Evolutionary conservation across 257 asterid genomes (phyloP), one percentile per base, ranked within the genome.

Genomic region (Petunia axillaris): DNA sequence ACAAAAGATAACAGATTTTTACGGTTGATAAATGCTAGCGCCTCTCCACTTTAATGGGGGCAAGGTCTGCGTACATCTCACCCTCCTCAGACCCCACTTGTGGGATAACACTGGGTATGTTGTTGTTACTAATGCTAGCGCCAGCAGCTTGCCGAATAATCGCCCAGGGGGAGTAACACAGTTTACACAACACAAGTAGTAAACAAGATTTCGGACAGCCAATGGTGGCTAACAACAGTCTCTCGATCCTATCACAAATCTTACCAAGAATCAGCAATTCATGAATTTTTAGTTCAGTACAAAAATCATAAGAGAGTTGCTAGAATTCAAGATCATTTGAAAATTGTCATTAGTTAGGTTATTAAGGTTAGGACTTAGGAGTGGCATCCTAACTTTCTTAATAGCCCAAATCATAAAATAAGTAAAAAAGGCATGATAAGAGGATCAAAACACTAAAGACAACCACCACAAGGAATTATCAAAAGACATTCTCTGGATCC

Each of bases 311-410:
- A 4, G 48, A 35, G 59, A 35, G 60, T 35, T 10, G 44, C 35
- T 50, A 0, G 2, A 35, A 67, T 1, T 41, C 15, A 67, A 67
- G 75, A 67, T 41, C 35, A 25, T 25, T 25, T 25, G 11, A 41
- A 41, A 66, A 67, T 40, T 41, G 38, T 3, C 73, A 67, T 41
- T 67, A 66, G 75, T 67, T 67, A 41, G 73, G 52, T 65, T 65
- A 39, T 65, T 13, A 3, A 40, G 6, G 74, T 25, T 25, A 63
- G 74, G 25, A 25, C 25, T 25, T 43, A 4, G 53, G 74, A 40
- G 4, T 1, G 13, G 52, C 1, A 1, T 65, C 74, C 37, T 15
- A 65, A 65, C 16, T 65, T 14, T 14, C 73, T 65, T 39, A 6
- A 43, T n/a, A 67, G 75, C 4, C 55, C 7, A 8, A 67, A 67